A percentile compares a stretch with the other conserved stretches of the same genome.
Evolutionary conservation across 352 stramenopile species (phyloP).

Genomic region (Elongisporangium prolatum): DNA sequence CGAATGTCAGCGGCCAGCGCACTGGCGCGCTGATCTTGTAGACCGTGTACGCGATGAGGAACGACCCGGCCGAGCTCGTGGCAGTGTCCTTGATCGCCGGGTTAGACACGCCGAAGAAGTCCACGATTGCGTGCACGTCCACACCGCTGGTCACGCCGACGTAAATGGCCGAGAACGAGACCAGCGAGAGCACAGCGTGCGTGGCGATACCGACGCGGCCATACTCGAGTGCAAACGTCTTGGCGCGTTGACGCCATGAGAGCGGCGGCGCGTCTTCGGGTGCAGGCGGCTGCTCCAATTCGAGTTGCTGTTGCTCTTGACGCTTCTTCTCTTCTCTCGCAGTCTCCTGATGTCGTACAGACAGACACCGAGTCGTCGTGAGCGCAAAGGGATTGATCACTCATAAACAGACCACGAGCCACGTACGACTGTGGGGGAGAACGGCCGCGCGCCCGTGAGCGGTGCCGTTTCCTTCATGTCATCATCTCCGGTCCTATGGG

Average conservation of each 20-base stretch:
- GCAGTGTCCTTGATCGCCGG: constrained; percentile 32
- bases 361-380: too few relatives aligned
- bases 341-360: not conserved
- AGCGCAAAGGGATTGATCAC: too few relatives aligned
- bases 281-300: constrained; percentile 12
- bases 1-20: constrained; percentile 79
- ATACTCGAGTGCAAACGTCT: constrained; percentile 82
- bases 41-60: constrained; percentile 78
- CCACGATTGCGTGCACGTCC: constrained; percentile 51
- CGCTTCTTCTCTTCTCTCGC: not conserved
- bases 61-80: constrained; percentile 61
- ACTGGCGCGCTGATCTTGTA: constrained; percentile 78
- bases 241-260: constrained; percentile 64
- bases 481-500: constrained; percentile 14
- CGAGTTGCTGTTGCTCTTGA: constrained; percentile 10
- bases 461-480: constrained; percentile 31
- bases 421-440: constrained; percentile 13
- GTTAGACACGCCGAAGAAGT: constrained; percentile 34
- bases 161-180: constrained; percentile 79
- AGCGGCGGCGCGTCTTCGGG: constrained; percentile 6
- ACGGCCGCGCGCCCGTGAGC: constrained; percentile 17
- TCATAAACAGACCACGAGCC: not conserved
- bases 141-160: constrained; percentile 59
- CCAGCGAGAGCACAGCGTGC: constrained; percentile 67
- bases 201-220: constrained; percentile 71